A percentile compares a stretch with the other conserved stretches of the same genome.
These are phyloP conservation scores for Mortierella sp. DNA, from an alignment of 371 early-diverging fungal genomes.

Conservation along the genomic window DNA sequence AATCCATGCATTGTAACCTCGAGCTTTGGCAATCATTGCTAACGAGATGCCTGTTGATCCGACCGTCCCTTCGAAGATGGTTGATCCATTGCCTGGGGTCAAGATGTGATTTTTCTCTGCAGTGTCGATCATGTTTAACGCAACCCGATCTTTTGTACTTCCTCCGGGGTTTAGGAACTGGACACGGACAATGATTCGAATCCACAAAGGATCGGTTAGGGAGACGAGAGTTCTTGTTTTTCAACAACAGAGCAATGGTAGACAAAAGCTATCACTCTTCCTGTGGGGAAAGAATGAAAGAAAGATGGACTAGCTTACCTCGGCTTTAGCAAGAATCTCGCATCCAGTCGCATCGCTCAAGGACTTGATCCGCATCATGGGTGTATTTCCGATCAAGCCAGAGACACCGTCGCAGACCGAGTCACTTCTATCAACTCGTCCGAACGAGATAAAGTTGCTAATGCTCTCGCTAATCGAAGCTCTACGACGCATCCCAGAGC, in stretches of 20 bases:
- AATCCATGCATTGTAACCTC: constrained; percentile 91
- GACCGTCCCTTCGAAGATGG: constrained; percentile 95
- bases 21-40: constrained; percentile 84
- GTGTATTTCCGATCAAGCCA: constrained; percentile 90
- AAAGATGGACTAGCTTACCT: constrained; percentile 54
- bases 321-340: constrained; percentile 69
- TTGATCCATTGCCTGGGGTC: constrained; percentile 72
- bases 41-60: constrained; percentile 89
- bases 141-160: constrained; percentile 94
- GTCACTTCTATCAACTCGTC: constrained; percentile 24
- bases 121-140: constrained; percentile 82
- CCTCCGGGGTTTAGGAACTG: constrained; percentile 96
- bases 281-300: not conserved
- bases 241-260: not conserved
- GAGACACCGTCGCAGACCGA: constrained; percentile 71
- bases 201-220: not conserved
- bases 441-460: constrained; percentile 18
- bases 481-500: constrained; percentile 11
- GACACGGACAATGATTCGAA: not conserved
- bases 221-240: not conserved
- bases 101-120: constrained; percentile 79
- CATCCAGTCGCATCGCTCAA: constrained; percentile 92
- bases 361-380: constrained; percentile 85
- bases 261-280: constrained; percentile 23
- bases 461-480: constrained; percentile 34